phyloP scores from a whole-genome alignment of 768 basidiomycete genomes.

The Phanerochaete carnosa region DNA sequence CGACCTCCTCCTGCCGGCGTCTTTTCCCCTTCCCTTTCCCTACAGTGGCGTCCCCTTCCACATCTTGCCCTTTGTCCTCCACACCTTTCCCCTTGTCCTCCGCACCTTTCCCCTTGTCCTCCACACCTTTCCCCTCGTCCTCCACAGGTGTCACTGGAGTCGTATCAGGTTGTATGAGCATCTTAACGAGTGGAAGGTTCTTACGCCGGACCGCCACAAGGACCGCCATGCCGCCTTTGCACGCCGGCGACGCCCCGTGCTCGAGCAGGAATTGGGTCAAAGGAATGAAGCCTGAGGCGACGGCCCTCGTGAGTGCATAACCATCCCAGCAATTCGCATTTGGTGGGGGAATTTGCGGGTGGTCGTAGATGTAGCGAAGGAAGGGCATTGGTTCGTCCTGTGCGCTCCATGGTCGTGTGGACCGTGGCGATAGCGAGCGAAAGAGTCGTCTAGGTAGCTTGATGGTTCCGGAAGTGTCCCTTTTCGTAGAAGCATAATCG shows the following conservation, averaged over 20 bases:
- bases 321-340: conserved; percentile 70
- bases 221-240: conserved; percentile 63
- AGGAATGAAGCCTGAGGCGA: conserved; percentile 57
- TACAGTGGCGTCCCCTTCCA: neutral
- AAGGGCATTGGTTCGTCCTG: conserved; percentile 60
- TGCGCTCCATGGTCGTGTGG: conserved; percentile 36
- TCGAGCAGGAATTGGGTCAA: conserved; percentile 70
- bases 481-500: neutral
- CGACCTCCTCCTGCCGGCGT: neutral
- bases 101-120: neutral
- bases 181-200: conserved; percentile 63
- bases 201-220: conserved; percentile 71
- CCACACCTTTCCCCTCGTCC: neutral
- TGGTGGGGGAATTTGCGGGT: conserved; percentile 37
- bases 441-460: conserved; percentile 71
- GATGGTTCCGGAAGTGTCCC: conserved; percentile 18
- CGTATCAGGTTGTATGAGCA: conserved; percentile 65
- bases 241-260: conserved; percentile 66
- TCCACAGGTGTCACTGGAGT: neutral
- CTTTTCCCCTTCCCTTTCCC: neutral
- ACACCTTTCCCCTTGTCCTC: too few species aligned
- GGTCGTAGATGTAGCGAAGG: conserved; percentile 52
- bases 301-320: conserved; percentile 80
- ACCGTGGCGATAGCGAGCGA: conserved; percentile 37
- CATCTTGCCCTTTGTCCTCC: too few species aligned